phyloP scores from a whole-genome alignment of 306 rosid species.

The Cucurbita maxima region DNA sequence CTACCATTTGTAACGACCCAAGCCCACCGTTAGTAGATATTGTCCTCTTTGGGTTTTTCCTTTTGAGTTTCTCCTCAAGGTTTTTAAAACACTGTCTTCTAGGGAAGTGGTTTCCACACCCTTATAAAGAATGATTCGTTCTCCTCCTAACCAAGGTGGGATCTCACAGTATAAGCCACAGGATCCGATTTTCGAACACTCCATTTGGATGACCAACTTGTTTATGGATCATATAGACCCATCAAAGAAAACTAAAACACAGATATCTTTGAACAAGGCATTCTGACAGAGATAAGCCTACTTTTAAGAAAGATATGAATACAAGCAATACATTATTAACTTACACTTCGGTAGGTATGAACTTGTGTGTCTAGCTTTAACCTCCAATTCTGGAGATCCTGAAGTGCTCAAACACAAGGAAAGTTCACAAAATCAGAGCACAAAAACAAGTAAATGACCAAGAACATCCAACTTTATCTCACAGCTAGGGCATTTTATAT shows the following conservation, averaged over 20 bases:
- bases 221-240: neutral
- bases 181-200: neutral
- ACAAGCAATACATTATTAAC: slow-evolving; percentile 12
- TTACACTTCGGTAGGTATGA: slow-evolving; percentile 67
- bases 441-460: neutral
- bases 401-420: neutral
- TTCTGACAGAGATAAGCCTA: neutral
- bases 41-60: too few relatives aligned
- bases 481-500: neutral
- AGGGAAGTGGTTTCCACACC: too few relatives aligned
- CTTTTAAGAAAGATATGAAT: neutral
- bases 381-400: slow-evolving; percentile 97
- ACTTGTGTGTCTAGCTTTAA: slow-evolving; percentile 81
- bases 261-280: neutral
- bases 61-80: too few relatives aligned
- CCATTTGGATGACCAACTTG: neutral
- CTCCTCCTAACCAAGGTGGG: too few relatives aligned
- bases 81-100: too few relatives aligned
- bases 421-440: neutral
- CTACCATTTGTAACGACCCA: too few relatives aligned
- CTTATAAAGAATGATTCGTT: too few relatives aligned
- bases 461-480: neutral
- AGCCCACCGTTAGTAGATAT: too few relatives aligned
- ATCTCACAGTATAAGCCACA: neutral
- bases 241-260: neutral